Conservation (phyloP, 768 basidiomycete species). For the Pleurotus sapidus region DNA sequence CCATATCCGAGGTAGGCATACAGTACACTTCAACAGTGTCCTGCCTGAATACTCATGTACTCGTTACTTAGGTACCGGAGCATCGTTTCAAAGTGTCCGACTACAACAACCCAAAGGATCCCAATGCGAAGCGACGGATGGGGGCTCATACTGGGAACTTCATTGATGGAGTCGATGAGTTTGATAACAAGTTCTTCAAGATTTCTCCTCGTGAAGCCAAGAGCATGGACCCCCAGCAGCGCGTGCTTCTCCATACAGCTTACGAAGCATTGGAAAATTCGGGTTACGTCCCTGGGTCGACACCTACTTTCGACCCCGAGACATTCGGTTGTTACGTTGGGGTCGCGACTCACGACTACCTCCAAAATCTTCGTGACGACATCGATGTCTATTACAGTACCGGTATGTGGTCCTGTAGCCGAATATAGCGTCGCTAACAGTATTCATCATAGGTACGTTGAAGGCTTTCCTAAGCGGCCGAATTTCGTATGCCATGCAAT, state of each 20-base stretch:
- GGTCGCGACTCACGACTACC: conserved; percentile 68
- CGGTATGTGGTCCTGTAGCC: conserved; percentile 31
- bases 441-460: conserved; percentile 49
- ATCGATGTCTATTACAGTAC: conserved; percentile 73
- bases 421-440: too few species aligned
- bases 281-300: conserved; percentile 64
- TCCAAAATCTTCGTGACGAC: conserved; percentile 57
- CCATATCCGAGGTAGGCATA: conserved; percentile 48
- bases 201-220: conserved; percentile 73
- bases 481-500: conserved; percentile 61
- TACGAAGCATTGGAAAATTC: conserved; percentile 69
- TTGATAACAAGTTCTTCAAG: conserved; percentile 72
- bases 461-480: conserved; percentile 69
- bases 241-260: conserved; percentile 62
- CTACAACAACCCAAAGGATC: conserved; percentile 25
- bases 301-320: conserved; percentile 46
- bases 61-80: conserved; percentile 50
- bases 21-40: background rate
- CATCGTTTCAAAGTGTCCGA: conserved; percentile 50
- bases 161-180: conserved; percentile 49
- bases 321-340: conserved; percentile 67
- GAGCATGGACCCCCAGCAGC: conserved; percentile 77
- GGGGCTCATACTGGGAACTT: conserved; percentile 64
- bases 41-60: background rate
- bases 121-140: conserved; percentile 36